Evolutionary conservation across 164 flowering plant genomes (phyloP).

Genomic region (Berberis thunbergii): DNA sequence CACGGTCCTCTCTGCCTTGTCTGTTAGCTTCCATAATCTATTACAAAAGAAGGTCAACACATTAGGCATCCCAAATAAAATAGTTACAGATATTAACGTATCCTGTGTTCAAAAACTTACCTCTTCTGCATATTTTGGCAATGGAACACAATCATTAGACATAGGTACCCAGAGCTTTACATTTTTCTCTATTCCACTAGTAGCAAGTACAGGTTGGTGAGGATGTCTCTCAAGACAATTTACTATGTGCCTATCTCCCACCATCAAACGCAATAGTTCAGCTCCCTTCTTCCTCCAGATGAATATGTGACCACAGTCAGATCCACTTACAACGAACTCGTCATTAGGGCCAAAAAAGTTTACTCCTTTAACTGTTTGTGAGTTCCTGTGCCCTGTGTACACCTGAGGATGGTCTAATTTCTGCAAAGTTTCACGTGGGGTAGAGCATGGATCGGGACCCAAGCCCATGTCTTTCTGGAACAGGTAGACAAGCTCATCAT

Average conservation of each 20-base stretch:
- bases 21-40: slow-evolving; percentile 57
- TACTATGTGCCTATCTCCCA: slow-evolving; percentile 48
- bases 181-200: slow-evolving; percentile 50
- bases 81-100: background rate
- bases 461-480: slow-evolving; percentile 56
- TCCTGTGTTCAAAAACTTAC: slow-evolving; percentile 17
- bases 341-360: slow-evolving; percentile 61
- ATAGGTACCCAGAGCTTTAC: slow-evolving; percentile 65
- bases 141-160: slow-evolving; percentile 22
- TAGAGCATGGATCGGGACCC: slow-evolving; percentile 36
- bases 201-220: slow-evolving; percentile 42
- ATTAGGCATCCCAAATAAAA: background rate
- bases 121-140: slow-evolving; percentile 44
- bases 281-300: slow-evolving; percentile 65
- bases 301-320: slow-evolving; percentile 72
- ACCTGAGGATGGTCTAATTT: slow-evolving; percentile 33
- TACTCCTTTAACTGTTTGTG: slow-evolving; percentile 61
- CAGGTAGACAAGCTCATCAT: slow-evolving; percentile 62
- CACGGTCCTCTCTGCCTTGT: slow-evolving; percentile 46
- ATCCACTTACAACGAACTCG: slow-evolving; percentile 71
- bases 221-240: slow-evolving; percentile 70
- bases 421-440: slow-evolving; percentile 19
- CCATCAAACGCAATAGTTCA: slow-evolving; percentile 44
- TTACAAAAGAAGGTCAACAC: background rate
- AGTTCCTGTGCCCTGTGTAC: slow-evolving; percentile 60